phyloP scores from a whole-genome alignment of 1,284 basidiomycete genomes.

The Marasmius tenuissimus region DNA sequence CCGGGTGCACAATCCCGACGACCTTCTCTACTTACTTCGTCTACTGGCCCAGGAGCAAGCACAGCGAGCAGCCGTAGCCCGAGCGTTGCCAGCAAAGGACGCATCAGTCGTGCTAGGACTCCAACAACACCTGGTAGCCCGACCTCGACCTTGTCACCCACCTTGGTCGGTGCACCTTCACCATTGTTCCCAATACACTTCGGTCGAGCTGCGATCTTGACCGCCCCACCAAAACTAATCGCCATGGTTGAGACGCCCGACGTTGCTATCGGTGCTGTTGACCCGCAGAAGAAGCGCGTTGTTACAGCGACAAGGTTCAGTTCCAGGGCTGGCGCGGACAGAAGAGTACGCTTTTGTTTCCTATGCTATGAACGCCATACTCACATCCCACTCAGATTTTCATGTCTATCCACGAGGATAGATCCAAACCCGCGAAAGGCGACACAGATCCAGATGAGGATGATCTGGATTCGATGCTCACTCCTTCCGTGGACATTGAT shows the following conservation, averaged over 20 bases:
- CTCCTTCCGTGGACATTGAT: constrained; percentile 50
- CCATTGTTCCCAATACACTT: constrained; percentile 47
- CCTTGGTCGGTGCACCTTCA: constrained; percentile 18
- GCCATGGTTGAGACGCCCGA: constrained; percentile 82
- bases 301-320: constrained; percentile 86
- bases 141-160: constrained; percentile 23
- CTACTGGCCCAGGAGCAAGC: constrained; percentile 14
- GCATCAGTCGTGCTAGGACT: constrained; percentile 27
- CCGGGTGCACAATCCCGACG: constrained; percentile 44
- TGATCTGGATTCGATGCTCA: constrained; percentile 17
- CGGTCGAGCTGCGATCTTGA: constrained; percentile 70
- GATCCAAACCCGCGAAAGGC: constrained; percentile 28
- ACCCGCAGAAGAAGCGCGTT: constrained; percentile 77
- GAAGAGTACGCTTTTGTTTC: constrained; percentile 53
- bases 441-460: constrained; percentile 30
- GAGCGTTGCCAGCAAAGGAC: constrained; percentile 21
- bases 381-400: constrained; percentile 53
- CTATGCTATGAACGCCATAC: constrained; percentile 2
- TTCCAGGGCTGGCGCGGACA: constrained; percentile 74
- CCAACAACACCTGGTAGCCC: constrained; percentile 47
- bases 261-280: constrained; percentile 79
- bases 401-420: constrained; percentile 75
- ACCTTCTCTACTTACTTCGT: constrained; percentile 36
- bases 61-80: constrained; percentile 7
- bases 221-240: constrained; percentile 77